Evolutionary conservation across 2,329 filamentous ascomycete genomes (phyloP), one percentile per base, ranked within the genome.

Genomic region (Sporothrix sp.): DNA sequence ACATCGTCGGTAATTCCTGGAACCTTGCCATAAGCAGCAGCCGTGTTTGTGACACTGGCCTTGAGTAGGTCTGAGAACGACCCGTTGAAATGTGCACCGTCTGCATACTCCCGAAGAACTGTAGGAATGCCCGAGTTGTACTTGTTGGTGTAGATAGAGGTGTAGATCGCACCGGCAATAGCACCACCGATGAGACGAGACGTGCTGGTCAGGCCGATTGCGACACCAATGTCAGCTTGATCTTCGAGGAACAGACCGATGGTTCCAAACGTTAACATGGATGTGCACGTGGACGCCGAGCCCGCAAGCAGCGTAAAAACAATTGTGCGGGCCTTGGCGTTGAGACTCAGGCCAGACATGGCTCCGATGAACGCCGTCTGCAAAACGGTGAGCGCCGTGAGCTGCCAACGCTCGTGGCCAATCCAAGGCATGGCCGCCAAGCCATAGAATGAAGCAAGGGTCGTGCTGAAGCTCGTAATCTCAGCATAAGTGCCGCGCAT

Each of bases 91-190:
- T 54, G 54, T 9, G 55, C 51, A 2, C n/a, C 18, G 8, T 55
- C 42, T 10, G 59, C 56, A 3, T 58, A 57, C 9, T 42, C 32
- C 11, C 51, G 50, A 11, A 60, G 50, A 1, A 54, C 36, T 5
- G 40, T 44, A 1, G 59, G 57, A 1, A 58, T 58, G 5, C 50
- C 36, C 38, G 52, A 40, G n/a, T 23, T 48, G 51, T 64, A 66
- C n/a, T 60, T 53, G 45, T 58, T 62, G 7, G 58, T 63, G 39
- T 62, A 58, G 36, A 67, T 62, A 10, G 60, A 60, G 2, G 61
- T 64, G 58, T 63, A 68, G 48, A 68, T 66, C n/a, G 63, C 64
- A 1, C 60, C 64, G 11, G 65, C 64, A 5, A 67, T 58, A 9
- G 65, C 63, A 21, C 65, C 65, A 14, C 62, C 62, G 21, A 67